Percentiles rank a stretch among this genome's conserved stretches.
Evolutionary conservation across 2,329 filamentous ascomycete genomes (phyloP).

Genomic region (Trichothecium sympodiale): DNA sequence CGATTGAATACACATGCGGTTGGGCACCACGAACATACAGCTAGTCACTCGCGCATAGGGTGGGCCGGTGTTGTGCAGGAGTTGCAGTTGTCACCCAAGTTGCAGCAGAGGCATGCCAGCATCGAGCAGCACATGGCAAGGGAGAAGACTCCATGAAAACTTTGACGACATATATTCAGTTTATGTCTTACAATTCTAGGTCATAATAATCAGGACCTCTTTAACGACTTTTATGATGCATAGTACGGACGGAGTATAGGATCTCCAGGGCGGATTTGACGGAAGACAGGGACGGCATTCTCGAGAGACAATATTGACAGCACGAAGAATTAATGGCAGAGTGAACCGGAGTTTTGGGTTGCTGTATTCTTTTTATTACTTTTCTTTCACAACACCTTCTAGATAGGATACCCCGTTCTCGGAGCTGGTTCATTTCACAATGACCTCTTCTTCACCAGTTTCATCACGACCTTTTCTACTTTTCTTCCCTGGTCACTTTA

Average conservation of each 20-base stretch:
- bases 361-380: too few species aligned
- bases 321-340: not conserved
- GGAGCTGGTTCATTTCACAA: not conserved
- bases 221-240: too few species aligned
- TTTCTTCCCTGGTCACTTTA: too few species aligned
- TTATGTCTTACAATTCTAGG: not conserved
- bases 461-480: not conserved
- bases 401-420: conserved; percentile 29
- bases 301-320: not conserved
- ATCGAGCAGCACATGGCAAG: conserved; percentile 45
- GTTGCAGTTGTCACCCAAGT: conserved; percentile 46
- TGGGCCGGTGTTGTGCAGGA: conserved; percentile 56
- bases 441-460: not conserved
- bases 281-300: not conserved
- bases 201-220: not conserved
- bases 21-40: conserved; percentile 37
- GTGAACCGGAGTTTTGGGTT: not conserved
- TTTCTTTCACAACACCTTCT: conserved; percentile 4
- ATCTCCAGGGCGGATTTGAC: not conserved
- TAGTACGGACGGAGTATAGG: too few species aligned
- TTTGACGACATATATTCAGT: not conserved
- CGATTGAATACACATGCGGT: conserved; percentile 43
- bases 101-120: conserved; percentile 52
- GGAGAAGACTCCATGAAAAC: conserved; percentile 8
- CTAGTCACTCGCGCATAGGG: conserved; percentile 36